phyloP scores from a whole-genome alignment of 148 eudicot species.

The Diospyros kaki region DNA sequence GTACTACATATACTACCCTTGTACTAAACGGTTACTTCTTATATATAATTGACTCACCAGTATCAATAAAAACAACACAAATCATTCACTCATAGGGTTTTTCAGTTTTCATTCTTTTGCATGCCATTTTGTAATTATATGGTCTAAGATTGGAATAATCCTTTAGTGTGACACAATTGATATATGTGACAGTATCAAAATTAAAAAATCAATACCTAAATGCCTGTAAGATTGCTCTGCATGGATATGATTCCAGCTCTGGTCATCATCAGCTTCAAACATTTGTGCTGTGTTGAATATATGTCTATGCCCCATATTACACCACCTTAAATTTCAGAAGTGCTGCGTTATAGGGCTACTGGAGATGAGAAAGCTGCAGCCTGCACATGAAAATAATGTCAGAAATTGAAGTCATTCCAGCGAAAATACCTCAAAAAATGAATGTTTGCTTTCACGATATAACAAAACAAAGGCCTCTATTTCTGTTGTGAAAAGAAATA shows the following conservation, averaged over 20 bases:
- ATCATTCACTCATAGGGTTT: background rate
- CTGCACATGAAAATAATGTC: conserved; percentile 31
- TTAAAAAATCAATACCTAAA: conserved; percentile 39
- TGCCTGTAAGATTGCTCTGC: conserved; percentile 53
- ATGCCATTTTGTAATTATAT: background rate
- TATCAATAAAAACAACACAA: no score
- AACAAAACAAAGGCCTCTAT: no score
- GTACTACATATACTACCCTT: no score
- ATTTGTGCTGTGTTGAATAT: conserved; percentile 43
- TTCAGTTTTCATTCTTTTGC: conserved; percentile 2
- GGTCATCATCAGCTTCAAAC: conserved; percentile 56
- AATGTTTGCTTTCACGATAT: no score
- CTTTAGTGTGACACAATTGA: background rate
- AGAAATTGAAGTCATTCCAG: conserved; percentile 1
- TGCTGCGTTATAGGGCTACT: background rate
- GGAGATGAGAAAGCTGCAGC: conserved; percentile 16
- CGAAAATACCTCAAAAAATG: background rate
- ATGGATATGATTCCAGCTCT: conserved; percentile 56
- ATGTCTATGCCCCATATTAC: conserved; percentile 62
- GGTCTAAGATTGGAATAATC: background rate
- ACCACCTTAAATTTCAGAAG: conserved; percentile 5
- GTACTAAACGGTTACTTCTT: no score
- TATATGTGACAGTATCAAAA: conserved; percentile 4
- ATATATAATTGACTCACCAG: no score
- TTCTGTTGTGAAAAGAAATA: no score